Conservation (phyloP, 176 grass and related monocot species). For the Elaeis guineensis region DNA sequence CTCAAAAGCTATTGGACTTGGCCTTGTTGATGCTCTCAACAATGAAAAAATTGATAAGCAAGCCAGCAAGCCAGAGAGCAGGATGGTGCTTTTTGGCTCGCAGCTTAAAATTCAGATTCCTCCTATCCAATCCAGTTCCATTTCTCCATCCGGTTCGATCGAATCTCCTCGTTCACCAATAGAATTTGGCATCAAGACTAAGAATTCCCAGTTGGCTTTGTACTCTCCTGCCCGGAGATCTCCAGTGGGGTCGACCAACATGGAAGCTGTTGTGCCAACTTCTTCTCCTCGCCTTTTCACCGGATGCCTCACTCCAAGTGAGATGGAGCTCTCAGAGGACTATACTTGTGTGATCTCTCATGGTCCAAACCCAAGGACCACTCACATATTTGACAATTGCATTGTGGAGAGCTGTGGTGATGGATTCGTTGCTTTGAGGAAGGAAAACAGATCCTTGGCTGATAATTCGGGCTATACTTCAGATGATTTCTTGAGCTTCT, state of each 20-base stretch:
- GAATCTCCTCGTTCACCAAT: constrained; percentile 12
- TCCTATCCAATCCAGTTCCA: not conserved
- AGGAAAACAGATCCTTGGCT: constrained; percentile 2
- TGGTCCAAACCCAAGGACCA: constrained; percentile 46
- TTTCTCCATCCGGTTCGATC: not conserved
- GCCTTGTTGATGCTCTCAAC: constrained; percentile 43
- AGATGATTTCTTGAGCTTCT: constrained; percentile 46
- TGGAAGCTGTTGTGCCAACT: not conserved
- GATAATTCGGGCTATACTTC: not conserved
- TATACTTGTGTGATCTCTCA: constrained; percentile 70
- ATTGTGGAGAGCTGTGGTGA: constrained; percentile 28
- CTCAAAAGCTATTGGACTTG: constrained; percentile 31
- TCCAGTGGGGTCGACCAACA: not conserved
- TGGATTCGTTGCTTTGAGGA: constrained; percentile 9
- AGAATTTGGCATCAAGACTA: constrained; percentile 33
- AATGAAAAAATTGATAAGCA: constrained; percentile 13
- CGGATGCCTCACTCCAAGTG: constrained; percentile 21
- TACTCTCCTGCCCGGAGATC: not conserved
- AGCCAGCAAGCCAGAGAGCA: not conserved
- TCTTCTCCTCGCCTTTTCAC: not conserved
- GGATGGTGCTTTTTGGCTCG: constrained; percentile 28
- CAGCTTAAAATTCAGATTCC: constrained; percentile 34
- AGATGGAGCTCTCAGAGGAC: constrained; percentile 62
- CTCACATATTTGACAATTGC: constrained; percentile 58
- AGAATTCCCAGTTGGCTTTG: constrained; percentile 19